A percentile compares a stretch with the other conserved stretches of the same genome.
These are phyloP conservation scores for Meyerozyma guilliermondii DNA, from an alignment of 1,139 yeast species.

Conservation along the genomic window DNA sequence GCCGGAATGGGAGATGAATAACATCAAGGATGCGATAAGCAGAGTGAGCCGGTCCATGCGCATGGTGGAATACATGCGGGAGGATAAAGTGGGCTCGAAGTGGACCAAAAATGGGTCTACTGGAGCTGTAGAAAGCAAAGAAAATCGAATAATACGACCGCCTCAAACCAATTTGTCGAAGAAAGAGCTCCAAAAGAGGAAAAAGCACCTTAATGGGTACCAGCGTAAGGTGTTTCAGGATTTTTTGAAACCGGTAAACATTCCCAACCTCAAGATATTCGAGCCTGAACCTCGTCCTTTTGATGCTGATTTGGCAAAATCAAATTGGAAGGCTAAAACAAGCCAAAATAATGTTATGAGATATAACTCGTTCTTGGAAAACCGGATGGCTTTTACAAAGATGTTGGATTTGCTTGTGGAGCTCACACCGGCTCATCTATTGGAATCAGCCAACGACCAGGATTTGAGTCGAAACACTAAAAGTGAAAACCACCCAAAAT, in stretches of 20 bases:
- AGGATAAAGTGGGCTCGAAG: constrained; percentile 1
- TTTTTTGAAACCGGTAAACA: constrained; percentile 32
- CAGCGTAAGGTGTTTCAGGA: constrained; percentile 28
- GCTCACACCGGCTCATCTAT: constrained; percentile 28
- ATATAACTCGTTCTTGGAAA: constrained; percentile 20
- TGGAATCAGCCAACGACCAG: constrained; percentile 13
- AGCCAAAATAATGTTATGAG: constrained; percentile 10
- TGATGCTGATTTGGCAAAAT: constrained; percentile 19
- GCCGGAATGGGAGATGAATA: constrained; percentile 11
- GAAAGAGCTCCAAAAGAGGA: constrained; percentile 7
- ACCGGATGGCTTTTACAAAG: constrained; percentile 23
- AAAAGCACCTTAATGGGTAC: constrained; percentile 12
- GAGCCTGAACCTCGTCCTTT: constrained; percentile 18
- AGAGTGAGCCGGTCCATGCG: constrained; percentile 19
- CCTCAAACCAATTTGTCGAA: constrained; percentile 6
- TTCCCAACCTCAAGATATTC: constrained; percentile 30
- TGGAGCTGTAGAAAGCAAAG: background rate
- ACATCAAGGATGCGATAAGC: constrained; percentile 19
- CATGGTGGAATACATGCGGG: constrained; percentile 9
- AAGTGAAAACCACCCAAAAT: constrained; percentile 6
- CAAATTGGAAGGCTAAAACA: constrained; percentile 23
- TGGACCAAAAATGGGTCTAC: constrained; percentile 3
- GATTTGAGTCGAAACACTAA: background rate
- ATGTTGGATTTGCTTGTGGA: constrained; percentile 30
- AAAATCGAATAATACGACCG: background rate